Base-by-base conservation (phyloP, 1,139 yeast genomes). In the Blastobotrys petasosporus region DNA sequence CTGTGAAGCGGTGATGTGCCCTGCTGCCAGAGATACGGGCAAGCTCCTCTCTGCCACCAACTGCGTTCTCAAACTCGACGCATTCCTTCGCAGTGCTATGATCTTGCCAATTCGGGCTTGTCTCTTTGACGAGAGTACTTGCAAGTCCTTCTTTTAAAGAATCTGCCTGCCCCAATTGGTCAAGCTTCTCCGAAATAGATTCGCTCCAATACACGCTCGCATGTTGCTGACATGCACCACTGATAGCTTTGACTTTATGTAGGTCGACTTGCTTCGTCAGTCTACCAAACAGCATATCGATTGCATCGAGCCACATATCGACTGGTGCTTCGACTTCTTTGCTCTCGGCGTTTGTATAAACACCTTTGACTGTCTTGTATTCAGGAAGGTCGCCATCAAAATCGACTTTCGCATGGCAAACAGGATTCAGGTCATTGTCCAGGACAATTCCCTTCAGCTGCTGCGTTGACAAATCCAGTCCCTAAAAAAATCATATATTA, bases 101-200 rank as follows among this genome's bases (percentile, higher is more conserved):
- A 61, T 88, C 97, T 63, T 88, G 97, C 97, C 97, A 88, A 59
- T 88, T 88, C 10, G 96, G 95, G 8, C 95, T 82, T 47, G 72
- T 71, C 5, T 74, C 72, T 58, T 80, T 74, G 1, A 94, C 70
- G 53, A 87, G 79, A 1, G 82, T 80, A 1, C 54, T 37, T 8
- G 32, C 45, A 28, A 61, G 46, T 17, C 54, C 57, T 7, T 48
- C 47, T n/a, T 46, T 50, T 13, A 61, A 48, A 3, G 50, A 33
- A 9, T 35, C 37, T n/a, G 37, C 23, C 1, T 30, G 12, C 11
- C 37, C 37, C 33, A 60, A 45, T 41, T 54, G 49, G 1, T 49
- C 39, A 42, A 86, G 68, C 4, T 71, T 52, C 0, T 57, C 52
- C 1, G 66, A 61, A 1, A 85, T 82, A 5, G 67, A 56, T 2